Conservation (phyloP, 140 eudicot species). For the Ambrosia hybrid region DNA sequence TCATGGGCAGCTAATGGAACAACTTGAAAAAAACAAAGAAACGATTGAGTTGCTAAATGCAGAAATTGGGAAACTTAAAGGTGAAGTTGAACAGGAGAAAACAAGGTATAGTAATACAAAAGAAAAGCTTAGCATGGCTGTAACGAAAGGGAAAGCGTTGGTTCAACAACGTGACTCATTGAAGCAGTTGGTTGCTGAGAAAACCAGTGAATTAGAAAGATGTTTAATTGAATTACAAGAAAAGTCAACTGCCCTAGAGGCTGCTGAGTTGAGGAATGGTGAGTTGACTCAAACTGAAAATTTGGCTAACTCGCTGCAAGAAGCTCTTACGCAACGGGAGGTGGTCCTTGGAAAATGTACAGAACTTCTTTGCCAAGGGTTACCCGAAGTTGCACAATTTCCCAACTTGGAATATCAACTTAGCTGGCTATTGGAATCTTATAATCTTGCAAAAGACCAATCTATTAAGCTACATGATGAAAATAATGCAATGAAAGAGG, state of each 20-base stretch:
- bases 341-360: constrained; percentile 52
- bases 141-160: constrained; percentile 91
- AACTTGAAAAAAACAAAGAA: constrained; percentile 52
- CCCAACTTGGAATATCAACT: constrained; percentile 54
- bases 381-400: constrained; percentile 55
- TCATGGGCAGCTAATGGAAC: constrained; percentile 52
- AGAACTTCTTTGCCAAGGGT: constrained; percentile 50
- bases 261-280: neutral
- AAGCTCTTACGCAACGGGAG: constrained; percentile 59
- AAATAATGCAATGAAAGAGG: constrained; percentile 42
- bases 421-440: constrained; percentile 68
- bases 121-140: constrained; percentile 94
- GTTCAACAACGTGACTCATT: constrained; percentile 90
- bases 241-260: constrained; percentile 38
- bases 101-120: constrained; percentile 69
- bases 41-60: constrained; percentile 48
- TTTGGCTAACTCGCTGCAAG: constrained; percentile 61
- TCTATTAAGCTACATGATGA: constrained; percentile 47
- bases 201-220: constrained; percentile 68
- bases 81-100: constrained; percentile 88
- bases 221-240: constrained; percentile 58
- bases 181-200: constrained; percentile 73
- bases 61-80: constrained; percentile 55
- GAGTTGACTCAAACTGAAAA: constrained; percentile 49
- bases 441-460: constrained; percentile 45